Base-by-base conservation (phyloP, 2,329 filamentous ascomycete genomes). In the Emergomyces orientalis region DNA sequence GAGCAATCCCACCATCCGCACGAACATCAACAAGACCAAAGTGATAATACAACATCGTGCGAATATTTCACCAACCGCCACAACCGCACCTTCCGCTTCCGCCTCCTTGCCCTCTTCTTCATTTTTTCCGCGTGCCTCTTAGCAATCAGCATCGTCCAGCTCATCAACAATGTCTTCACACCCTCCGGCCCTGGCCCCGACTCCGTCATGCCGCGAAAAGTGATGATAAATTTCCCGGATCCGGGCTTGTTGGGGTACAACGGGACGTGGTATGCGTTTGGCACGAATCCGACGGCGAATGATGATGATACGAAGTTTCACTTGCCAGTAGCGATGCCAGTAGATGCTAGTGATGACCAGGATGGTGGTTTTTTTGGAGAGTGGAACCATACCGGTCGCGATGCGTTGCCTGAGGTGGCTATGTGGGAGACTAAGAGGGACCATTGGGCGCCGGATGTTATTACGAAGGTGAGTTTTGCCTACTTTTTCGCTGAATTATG, bases 391-490 rank as follows among this genome's bases (percentile, higher is more conserved):
- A 63, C 67, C 9, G 74, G 78, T 49, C 71, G 77, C 51, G 83
- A 86, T 68, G 79, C 81, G 5, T 74, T 87, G 47, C 82, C 83
- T 0, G 68, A 71, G 5, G 65, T 79, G 4, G 79, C 78, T 1
- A 65, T 73, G 6, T 87, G 85, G 84, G 81, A 81, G 32, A 78
- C 73, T 8, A 78, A 78, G 6, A 69, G 71, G 14, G 79, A 84
- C 63, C 82, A 81, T 22, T 87, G 84, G 84, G 85, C 85, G 0
- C 85, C 84, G 11, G 84, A 86, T 69, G 81, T 86, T 7, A 77
- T 79, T 9, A 75, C 75, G 61, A 72, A 84, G 32, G 73, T 75
- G 68, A 65, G 71, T 67, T 25, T 43, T 22, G n/a, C n/a, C n/a
- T n/a, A n/a, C n/a, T n/a, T n/a, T n/a, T n/a, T n/a, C n/a, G n/a